Base-by-base conservation (phyloP, 495 filamentous ascomycete genomes). In the Clavariopsis aquatica region DNA sequence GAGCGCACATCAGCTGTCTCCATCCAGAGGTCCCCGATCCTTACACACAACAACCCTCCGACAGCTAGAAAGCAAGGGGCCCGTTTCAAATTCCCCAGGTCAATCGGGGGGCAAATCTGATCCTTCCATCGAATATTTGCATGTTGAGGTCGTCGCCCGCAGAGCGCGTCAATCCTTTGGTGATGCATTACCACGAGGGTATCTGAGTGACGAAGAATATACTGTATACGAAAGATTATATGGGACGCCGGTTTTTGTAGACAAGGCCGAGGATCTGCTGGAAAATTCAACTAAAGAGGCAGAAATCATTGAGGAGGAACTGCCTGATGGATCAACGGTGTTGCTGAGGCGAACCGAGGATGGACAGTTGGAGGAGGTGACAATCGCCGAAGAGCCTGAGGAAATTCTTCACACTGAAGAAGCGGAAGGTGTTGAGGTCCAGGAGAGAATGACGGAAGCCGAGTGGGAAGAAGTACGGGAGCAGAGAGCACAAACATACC, bases 201-300 rank as follows among this genome's bases (percentile, higher is more conserved):
- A 88, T 59, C 73, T 98, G 47, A 82, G 83, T 17, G 79, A 81
- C 4, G 80, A 86, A 28, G 93, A 96, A 72, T 86, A 89, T 49
- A 76, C 77, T 43, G 70, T 96, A 1, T 98, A 96, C 71, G 85
- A 87, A 60, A 82, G 91, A 60, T 76, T 96, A 10, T 98, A 92
- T 76, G 94, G 93, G 0, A 81, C 78, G 65, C 91, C 82, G 24
- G 72, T 81, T 65, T 79, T 79, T 9, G 82, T 83, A 38, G 87
- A 90, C 74, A 76, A 85, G 6, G 81, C 77, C 12, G 79, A 83
- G 66, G 72, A 81, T 7, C 74, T 77, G 56, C 74, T 69, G 3
- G 61, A 65, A 10, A 56, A 66, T 45, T 72, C 71, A 54, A 68
- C 74, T 17, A 77, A 73, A 23, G 78, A 74, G 27, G 29, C 68